Evolutionary conservation across 331 rosid genomes (phyloP), one percentile per base, ranked within the genome.

Genomic region (Stylosanthes scabra): DNA sequence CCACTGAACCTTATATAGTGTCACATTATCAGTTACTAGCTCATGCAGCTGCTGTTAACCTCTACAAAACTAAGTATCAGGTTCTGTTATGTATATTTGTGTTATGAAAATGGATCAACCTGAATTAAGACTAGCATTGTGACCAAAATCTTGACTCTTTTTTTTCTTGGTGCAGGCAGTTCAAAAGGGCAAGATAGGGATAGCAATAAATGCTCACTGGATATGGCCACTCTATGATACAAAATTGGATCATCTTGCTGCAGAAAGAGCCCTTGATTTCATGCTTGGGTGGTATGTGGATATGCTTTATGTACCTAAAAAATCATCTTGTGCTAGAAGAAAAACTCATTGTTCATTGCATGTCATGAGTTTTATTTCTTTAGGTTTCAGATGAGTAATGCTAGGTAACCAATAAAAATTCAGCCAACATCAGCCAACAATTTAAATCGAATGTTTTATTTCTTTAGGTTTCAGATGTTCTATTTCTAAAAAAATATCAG

Each of bases 1-100:
- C 47, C 61, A 58, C 16, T 28, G 84, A 81, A 41, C 81, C 84
- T 2, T 81, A 81, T 51, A 15, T 65, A 20, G 84, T 75, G 4
- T 39, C 59, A 50, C 81, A 77, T 3, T 44, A 77, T 68, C 63
- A 59, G 15, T 50, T 72, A 60, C 69, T 72, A 60, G 68, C 61
- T 47, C 77, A 72, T 61, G 77, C 77, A 14, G 47, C 51, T 39
- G 63, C 63, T n/a, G 75, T 59, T 4, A 59, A 68, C 9, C 7
- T 42, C 20, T 68, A 69, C 62, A 76, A 49, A 51, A 59, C 56
- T 6, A 60, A 76, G 8, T 76, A 76, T 25, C 75, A 76, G 75
- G 80, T 72, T 20, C 29, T 16, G 9, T 4, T 39, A 40, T 4
- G 28, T 29, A 5, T 59, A 27, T 52, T 71, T 20, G 34, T 11